Evolutionary conservation across 495 filamentous ascomycete species (phyloP), one percentile per base, ranked within the genome.

Genomic region (Penicillium canescens): DNA sequence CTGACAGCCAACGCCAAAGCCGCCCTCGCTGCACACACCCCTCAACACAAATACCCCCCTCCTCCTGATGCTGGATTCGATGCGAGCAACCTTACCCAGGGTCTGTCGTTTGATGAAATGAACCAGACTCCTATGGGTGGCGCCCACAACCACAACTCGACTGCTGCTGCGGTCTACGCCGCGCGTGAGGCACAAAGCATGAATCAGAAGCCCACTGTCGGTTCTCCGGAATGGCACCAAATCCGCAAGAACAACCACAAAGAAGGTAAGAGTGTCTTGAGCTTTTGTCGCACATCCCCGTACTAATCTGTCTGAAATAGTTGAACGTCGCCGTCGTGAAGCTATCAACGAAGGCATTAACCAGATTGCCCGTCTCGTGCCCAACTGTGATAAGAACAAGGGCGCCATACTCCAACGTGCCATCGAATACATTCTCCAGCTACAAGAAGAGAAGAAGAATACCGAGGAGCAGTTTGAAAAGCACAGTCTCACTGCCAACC

Each of bases 271-370:
- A 18, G 28, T 4, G 6, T 13, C n/a, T 73, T 34, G 2, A 11
- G 31, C 16, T 24, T 28, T n/a, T 35, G 18, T 14, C n/a, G 4
- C 21, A 24, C 55, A 36, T 51, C 33, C 33, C 24, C 8, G 28
- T 28, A 28, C 45, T 55, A 45, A 41, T 26, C 68, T 51, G 58
- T 51, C 34, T 42, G 37, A 26, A 36, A 14, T 55, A 98, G 94
- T 98, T 56, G 94, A 98, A 73, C 90, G 94, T 47, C 92, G 94
- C 42, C 94, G 94, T 35, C 91, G 94, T 55, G 94, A 98, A 69
- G 97, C 95, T 4, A 98, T 98, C 70, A 98, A 98, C 66, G 94
- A 98, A 72, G 94, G 94, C 44, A 98, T 98, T 64, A 98, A 97
- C 63, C 93, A 98, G 72, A 86, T 98, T 37, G 89, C 95, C 46